A percentile compares a stretch with the other conserved stretches of the same genome.
phyloP scores from a whole-genome alignment of 148 eudicot genomes.

The Persicaria maculosa region DNA sequence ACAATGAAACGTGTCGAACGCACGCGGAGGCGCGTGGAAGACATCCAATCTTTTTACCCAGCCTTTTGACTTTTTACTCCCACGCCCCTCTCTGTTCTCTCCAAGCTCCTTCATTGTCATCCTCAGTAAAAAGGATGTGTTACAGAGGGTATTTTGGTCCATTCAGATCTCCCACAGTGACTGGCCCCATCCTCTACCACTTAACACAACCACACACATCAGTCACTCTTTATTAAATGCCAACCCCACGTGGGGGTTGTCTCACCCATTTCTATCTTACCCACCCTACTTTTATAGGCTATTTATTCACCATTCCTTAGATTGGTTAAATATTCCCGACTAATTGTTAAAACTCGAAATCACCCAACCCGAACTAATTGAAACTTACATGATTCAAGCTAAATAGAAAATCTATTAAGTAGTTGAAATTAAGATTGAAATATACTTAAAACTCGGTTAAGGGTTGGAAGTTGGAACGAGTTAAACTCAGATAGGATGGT shows the following conservation, averaged over 20 bases:
- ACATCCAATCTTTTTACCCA: background rate
- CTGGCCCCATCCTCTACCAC: background rate
- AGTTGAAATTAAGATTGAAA: too few relatives aligned
- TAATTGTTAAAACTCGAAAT: too few relatives aligned
- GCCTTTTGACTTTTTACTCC: constrained; percentile 9
- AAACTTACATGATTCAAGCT: too few relatives aligned
- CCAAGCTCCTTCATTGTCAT: background rate
- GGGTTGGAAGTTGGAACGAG: too few relatives aligned
- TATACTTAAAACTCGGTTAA: too few relatives aligned
- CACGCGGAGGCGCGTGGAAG: background rate
- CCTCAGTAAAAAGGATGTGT: background rate
- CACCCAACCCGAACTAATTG: too few relatives aligned
- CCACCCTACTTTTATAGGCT: background rate
- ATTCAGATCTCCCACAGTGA: too few relatives aligned
- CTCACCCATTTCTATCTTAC: background rate
- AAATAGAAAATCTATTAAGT: too few relatives aligned
- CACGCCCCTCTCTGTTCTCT: background rate
- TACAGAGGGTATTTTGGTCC: background rate
- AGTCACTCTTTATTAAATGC: background rate
- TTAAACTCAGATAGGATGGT: too few relatives aligned
- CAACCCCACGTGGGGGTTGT: constrained; percentile 7
- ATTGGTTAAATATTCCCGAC: background rate
- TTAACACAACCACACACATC: background rate
- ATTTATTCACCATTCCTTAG: background rate
- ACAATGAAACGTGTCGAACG: background rate